These are phyloP conservation scores for Magnolia kwangsiensis DNA, from an alignment of 164 flowering plant species.

Conservation along the genomic window DNA sequence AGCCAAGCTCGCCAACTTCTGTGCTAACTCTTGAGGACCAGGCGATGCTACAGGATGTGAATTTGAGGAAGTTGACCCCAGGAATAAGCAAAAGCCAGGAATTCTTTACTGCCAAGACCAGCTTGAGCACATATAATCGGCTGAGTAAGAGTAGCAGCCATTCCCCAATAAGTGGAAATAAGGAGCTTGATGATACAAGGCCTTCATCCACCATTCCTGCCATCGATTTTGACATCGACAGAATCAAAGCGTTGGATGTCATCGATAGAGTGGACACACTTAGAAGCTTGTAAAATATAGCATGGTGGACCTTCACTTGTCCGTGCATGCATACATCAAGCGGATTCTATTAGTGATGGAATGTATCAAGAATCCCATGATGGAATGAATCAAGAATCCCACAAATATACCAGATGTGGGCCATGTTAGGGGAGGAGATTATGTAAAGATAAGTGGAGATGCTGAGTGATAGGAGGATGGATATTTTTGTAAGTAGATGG, in stretches of 20 bases:
- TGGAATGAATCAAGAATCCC: not conserved
- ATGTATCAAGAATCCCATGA: not conserved
- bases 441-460: not conserved
- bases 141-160: conserved; percentile 82
- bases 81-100: conserved; percentile 97
- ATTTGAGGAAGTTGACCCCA: conserved; percentile 70
- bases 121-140: conserved; percentile 45
- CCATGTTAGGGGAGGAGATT: not conserved
- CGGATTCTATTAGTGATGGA: not conserved
- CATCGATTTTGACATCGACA: conserved; percentile 75
- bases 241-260: conserved; percentile 80
- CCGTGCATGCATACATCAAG: not conserved
- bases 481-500: conserved; percentile 1
- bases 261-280: conserved; percentile 86
- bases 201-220: conserved; percentile 50
- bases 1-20: conserved; percentile 36
- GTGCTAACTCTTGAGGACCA: conserved; percentile 65
- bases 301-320: not conserved
- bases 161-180: conserved; percentile 54
- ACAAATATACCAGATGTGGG: not conserved
- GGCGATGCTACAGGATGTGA: conserved; percentile 77
- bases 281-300: conserved; percentile 18
- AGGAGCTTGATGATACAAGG: conserved; percentile 39
- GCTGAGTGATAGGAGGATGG: not conserved
- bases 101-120: conserved; percentile 53